phyloP scores from a whole-genome alignment of 148 eudicot species.

The Limonium bicolor region DNA sequence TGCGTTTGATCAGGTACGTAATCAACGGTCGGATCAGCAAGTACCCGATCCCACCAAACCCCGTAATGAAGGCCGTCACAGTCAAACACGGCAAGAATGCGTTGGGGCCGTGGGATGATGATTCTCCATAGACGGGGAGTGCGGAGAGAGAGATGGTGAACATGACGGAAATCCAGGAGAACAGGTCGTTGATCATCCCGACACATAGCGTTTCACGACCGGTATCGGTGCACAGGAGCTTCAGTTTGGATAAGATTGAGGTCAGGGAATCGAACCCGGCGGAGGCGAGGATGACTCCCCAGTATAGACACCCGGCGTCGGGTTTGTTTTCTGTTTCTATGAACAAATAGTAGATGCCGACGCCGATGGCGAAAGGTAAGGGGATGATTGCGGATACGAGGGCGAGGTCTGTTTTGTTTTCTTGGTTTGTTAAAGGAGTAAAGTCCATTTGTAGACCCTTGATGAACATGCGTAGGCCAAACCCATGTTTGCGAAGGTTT shows the following conservation, averaged over 20 bases:
- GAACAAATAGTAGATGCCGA: conserved; percentile 7
- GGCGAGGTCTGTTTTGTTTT: no score
- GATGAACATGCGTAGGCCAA: conserved; percentile 33
- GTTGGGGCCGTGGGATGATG: no score
- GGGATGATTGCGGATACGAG: no score
- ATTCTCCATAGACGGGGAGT: not conserved
- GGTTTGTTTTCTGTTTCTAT: no score
- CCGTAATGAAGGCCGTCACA: not conserved
- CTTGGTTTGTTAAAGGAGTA: conserved; percentile 6
- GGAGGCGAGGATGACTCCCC: conserved; percentile 14
- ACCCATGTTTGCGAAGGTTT: conserved; percentile 32
- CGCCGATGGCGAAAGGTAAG: conserved; percentile 3
- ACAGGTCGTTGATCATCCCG: conserved; percentile 9
- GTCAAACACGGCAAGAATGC: not conserved
- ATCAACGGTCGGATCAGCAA: conserved; percentile 19
- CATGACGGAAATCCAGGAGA: conserved; percentile 13
- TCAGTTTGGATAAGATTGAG: conserved; percentile 12
- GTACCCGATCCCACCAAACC: conserved; percentile 9
- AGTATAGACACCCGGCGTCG: conserved; percentile 10
- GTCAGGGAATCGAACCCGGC: conserved; percentile 17
- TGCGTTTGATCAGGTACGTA: conserved; percentile 7
- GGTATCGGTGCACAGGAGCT: conserved; percentile 18
- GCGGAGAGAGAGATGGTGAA: conserved; percentile 8
- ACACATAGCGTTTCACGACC: conserved; percentile 15
- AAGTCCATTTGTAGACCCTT: conserved; percentile 26